A percentile compares a stretch with the other conserved stretches of the same genome.
Conservation (phyloP, 106 monocot species). For the Apostasia shenzhenica region DNA sequence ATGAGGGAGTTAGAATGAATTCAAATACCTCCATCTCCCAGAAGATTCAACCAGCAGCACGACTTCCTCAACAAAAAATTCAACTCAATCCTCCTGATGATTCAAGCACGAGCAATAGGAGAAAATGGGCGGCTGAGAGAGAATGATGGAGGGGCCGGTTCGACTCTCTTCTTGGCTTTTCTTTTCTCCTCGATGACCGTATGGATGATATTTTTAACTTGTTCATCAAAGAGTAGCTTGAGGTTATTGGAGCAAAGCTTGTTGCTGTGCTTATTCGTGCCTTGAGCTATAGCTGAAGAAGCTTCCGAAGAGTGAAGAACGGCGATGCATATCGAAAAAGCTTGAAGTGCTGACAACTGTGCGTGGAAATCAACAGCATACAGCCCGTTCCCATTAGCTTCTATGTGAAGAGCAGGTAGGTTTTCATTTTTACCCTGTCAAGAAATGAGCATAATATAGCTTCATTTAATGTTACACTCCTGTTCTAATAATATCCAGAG, state of each 20-base stretch:
- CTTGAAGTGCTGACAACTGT: conserved; percentile 54
- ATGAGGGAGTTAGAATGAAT: neutral
- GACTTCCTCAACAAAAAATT: neutral
- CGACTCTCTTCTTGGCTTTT: conserved; percentile 32
- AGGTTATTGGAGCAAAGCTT: conserved; percentile 44
- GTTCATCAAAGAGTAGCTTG: conserved; percentile 56
- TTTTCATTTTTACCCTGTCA: conserved; percentile 60
- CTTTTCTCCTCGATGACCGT: conserved; percentile 43
- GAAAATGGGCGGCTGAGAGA: conserved; percentile 53
- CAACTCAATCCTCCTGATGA: neutral
- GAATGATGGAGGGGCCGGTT: conserved; percentile 28
- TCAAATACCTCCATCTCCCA: neutral
- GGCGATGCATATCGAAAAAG: conserved; percentile 62
- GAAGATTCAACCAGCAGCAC: neutral
- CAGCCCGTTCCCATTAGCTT: conserved; percentile 34
- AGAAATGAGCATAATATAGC: neutral
- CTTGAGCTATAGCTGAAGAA: conserved; percentile 22
- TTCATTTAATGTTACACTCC: no score
- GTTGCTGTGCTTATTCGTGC: conserved; percentile 15
- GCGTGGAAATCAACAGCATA: conserved; percentile 70
- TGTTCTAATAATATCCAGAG: no score
- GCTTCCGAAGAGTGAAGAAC: conserved; percentile 49
- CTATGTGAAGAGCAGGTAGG: conserved; percentile 40
- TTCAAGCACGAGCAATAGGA: conserved; percentile 57
- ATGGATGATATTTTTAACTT: conserved; percentile 50